Evolutionary conservation across 2,329 filamentous ascomycete species (phyloP), one percentile per base, ranked within the genome.

Genomic region (Penicillium sp.): DNA sequence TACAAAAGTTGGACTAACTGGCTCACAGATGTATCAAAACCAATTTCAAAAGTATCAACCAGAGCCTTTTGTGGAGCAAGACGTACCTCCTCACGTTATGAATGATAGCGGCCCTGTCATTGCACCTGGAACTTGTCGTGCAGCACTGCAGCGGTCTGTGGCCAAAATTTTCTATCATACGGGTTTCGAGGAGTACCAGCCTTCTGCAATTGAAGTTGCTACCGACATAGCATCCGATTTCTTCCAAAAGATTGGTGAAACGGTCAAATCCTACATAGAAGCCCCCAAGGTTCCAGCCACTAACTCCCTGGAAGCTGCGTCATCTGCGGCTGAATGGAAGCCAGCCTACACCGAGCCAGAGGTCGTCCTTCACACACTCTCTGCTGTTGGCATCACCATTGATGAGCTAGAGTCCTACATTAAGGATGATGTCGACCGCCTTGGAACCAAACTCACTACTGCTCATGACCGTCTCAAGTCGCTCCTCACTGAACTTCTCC

Each of bases 11-110:
- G 25, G 7, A n/a, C 36, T 56, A 48, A 52, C 38, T 21, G 2
- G 31, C 10, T n/a, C 10, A 13, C 54, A 93, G 86, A 86, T 94
- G 62, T 98, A 98, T 62, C 86, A 90, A 59, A 98, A 98, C 59
- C 93, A 98, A 64, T 98, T 98, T 57, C 89, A 91, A 50, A 96
- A 95, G 68, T 95, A 94, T 60, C 87, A 95, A 48, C 86, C 86
- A 1, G 84, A 91, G 60, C 87, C 88, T 0, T 96, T 98, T 48
- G 70, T 84, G 13, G 93, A 98, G 67, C 77, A 80, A 28, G 93
- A 97, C 59, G 82, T 93, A 36, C 84, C 89, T 35, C 80, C 89
- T n/a, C 85, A 93, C 60, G 91, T 96, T 39, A 82, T 93, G 39
- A 87, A 87, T 25, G 90, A 94, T 53, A 83, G 91, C 45, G 88